Percentiles rank a stretch among this genome's conserved stretches.
Conservation (phyloP, 345 rosid genomes). For the Melaleuca alternifolia region DNA sequence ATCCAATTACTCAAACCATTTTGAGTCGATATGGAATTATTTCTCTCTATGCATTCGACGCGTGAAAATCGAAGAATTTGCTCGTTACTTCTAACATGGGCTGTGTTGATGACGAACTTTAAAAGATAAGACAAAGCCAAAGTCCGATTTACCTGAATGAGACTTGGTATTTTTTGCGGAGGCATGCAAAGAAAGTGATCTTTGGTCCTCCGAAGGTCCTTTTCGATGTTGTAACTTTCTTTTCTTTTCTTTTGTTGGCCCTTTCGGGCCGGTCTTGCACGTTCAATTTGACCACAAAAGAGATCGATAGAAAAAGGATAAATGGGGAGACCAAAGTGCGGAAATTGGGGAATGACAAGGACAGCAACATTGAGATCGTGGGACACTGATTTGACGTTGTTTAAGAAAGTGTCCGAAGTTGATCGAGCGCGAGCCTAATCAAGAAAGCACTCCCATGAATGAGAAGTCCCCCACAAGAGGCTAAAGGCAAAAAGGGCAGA, state of each 20-base stretch:
- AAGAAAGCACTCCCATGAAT: neutral
- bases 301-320: neutral
- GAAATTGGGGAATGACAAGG: constrained; percentile 3
- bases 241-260: neutral
- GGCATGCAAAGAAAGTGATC: neutral
- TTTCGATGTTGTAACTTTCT: neutral
- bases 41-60: neutral
- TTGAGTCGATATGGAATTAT: neutral
- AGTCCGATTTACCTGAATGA: neutral
- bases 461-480: no score
- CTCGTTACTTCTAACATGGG: neutral
- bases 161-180: neutral
- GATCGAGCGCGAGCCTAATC: neutral
- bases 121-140: neutral
- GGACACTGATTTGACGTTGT: constrained; percentile 2
- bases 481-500: neutral
- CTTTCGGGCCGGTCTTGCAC: neutral
- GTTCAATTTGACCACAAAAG: neutral
- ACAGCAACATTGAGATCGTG: neutral
- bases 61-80: neutral
- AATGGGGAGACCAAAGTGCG: neutral
- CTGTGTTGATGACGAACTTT: neutral
- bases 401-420: neutral
- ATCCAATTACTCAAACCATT: rapidly evolving
- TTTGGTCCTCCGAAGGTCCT: neutral